A percentile compares a stretch with the other conserved stretches of the same genome.
These are phyloP conservation scores for Cryptococcus hybrid DNA, from an alignment of 1,284 basidiomycete species.

Conservation along the genomic window DNA sequence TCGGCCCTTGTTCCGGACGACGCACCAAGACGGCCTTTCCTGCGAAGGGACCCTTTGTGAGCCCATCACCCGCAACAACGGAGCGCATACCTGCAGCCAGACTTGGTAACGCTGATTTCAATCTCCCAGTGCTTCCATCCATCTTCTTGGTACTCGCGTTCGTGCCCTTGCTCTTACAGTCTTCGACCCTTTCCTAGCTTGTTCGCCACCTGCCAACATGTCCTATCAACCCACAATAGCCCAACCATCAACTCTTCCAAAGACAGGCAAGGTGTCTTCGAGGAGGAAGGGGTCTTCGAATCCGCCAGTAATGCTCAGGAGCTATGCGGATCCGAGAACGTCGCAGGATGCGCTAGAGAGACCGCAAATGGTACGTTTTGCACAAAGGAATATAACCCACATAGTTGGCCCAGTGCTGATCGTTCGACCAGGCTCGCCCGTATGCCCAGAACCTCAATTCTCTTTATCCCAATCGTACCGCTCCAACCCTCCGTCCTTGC, in stretches of 20 bases:
- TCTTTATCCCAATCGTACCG: not conserved
- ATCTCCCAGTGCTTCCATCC: no score
- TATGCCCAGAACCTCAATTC: not conserved
- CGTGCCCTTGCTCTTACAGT: not conserved
- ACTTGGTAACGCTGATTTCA: no score
- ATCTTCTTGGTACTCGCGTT: no score
- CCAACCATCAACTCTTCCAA: not conserved
- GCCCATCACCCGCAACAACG: not conserved
- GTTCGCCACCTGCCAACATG: not conserved
- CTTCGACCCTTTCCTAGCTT: not conserved
- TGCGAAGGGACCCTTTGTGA: not conserved
- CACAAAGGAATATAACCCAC: not conserved
- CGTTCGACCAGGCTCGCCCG: not conserved
- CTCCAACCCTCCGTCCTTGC: not conserved
- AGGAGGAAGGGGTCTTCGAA: not conserved
- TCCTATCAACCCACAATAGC: not conserved
- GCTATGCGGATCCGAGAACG: not conserved
- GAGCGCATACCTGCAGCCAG: not conserved
- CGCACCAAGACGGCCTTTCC: not conserved
- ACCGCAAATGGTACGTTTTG: not conserved
- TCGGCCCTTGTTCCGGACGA: not conserved
- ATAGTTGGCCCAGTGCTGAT: not conserved
- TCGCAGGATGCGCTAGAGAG: not conserved
- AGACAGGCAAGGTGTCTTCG: not conserved
- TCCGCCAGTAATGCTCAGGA: not conserved